Evolutionary conservation across 495 filamentous ascomycete genomes (phyloP).

Genomic region (Talaromyces adpressus): DNA sequence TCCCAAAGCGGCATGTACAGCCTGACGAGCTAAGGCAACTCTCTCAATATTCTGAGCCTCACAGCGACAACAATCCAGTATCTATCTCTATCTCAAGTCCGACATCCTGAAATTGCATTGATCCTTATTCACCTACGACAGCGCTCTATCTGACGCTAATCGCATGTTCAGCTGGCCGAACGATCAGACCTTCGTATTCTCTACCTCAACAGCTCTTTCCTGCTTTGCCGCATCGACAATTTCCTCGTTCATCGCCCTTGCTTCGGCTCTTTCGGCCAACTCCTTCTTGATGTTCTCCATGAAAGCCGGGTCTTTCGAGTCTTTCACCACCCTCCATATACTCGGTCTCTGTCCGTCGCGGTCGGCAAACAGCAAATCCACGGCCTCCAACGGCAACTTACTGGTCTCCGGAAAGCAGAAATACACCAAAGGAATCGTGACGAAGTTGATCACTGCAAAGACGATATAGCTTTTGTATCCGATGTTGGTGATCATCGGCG

Average conservation of each 20-base stretch:
- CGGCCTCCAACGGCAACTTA: conserved; percentile 42
- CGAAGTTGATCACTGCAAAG: conserved; percentile 46
- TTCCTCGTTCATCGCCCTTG: neutral
- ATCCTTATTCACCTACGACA: neutral
- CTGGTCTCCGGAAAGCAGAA: conserved; percentile 54
- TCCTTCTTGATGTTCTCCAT: conserved; percentile 10
- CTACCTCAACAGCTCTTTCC: neutral
- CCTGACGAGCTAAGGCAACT: neutral
- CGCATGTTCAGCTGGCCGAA: neutral
- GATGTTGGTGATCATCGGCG: conserved; percentile 41
- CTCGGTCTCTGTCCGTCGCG: conserved; percentile 13
- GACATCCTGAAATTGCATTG: neutral
- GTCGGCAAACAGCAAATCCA: conserved; percentile 40
- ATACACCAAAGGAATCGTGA: conserved; percentile 53
- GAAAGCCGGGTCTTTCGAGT: conserved; percentile 12
- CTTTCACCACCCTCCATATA: conserved; percentile 13
- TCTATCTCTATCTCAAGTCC: neutral
- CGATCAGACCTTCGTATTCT: neutral
- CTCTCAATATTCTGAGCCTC: neutral
- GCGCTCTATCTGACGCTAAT: neutral
- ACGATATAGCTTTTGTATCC: conserved; percentile 25
- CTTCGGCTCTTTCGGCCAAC: conserved; percentile 13
- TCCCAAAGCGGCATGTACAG: no score
- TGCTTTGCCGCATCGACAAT: neutral
- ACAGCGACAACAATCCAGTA: neutral